Conservation (phyloP, 352 stramenopile species). For the Elongisporangium undulatum region DNA sequence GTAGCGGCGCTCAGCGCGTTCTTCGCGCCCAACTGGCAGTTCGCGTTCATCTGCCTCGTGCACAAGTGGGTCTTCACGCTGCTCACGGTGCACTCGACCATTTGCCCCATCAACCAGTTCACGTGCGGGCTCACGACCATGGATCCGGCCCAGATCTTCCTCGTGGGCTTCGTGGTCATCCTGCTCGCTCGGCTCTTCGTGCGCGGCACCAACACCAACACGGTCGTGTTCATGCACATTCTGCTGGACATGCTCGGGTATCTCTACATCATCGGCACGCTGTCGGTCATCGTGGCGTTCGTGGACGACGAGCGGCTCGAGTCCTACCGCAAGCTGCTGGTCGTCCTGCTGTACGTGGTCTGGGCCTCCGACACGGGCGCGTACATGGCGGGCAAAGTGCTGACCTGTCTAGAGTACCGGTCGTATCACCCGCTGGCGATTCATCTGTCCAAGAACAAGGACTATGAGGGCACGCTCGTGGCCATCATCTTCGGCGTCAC, state of each 20-base stretch:
- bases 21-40: slow-evolving; percentile 62
- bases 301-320: slow-evolving; percentile 54
- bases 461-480: slow-evolving; percentile 92
- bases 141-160: slow-evolving; percentile 42
- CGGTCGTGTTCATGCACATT: slow-evolving; percentile 31
- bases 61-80: slow-evolving; percentile 69
- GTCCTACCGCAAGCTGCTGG: slow-evolving; percentile 56
- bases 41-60: slow-evolving; percentile 58
- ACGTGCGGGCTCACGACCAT: slow-evolving; percentile 39
- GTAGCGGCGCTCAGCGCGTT: slow-evolving; percentile 46
- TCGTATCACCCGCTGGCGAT: slow-evolving; percentile 82
- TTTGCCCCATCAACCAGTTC: slow-evolving; percentile 71
- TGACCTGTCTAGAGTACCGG: slow-evolving; percentile 84
- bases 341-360: slow-evolving; percentile 66
- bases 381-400: slow-evolving; percentile 90
- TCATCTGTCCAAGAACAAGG: slow-evolving; percentile 94
- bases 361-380: slow-evolving; percentile 90
- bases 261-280: slow-evolving; percentile 60
- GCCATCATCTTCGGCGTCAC: slow-evolving; percentile 80
- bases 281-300: slow-evolving; percentile 60
- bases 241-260: slow-evolving; percentile 63
- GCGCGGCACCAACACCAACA: neutral
- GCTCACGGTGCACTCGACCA: slow-evolving; percentile 57
- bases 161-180: slow-evolving; percentile 49
- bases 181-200: slow-evolving; percentile 50